Evolutionary conservation across 179 eudicot species (phyloP), one percentile per base, ranked within the genome.

Genomic region (Silene vulgaris): DNA sequence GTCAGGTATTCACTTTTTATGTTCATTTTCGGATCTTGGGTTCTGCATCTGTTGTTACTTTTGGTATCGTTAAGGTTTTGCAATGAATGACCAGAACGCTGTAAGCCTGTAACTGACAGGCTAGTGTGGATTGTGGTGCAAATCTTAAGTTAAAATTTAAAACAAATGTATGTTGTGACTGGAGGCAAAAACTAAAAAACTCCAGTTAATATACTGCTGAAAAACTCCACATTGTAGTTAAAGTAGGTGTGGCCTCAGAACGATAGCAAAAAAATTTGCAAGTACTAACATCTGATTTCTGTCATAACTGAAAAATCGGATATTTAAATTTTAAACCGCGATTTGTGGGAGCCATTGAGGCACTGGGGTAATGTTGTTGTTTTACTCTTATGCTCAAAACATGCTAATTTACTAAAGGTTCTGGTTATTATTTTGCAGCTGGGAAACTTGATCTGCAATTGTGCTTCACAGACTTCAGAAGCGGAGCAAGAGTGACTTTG

Each of bases 361-460:
- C 48, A 40, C 11, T 40, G 48, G 48, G 48, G 48, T 40, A 40
- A 40, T 45, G 52, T 9, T 56, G 37, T 63, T 20, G 28, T 9
- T 64, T 23, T 11, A 21, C 3, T 48, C 16, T 71, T 52, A 14
- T 69, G 30, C 56, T 21, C 9, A 45, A 71, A 23, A 71, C 4
- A 26, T 14, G n/a, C 43, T 26, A 40, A n/a, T 54, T 71, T 14
- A 50, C 7, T 23, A 4, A 23, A 5, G 9, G 21, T 23, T 29
- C 45, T 29, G 26, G 37, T 52, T 52, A 11, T 74, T 26, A 74
- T 67, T 74, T 82, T 79, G 84, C 97, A 94, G 98, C 37, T 69
- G 90, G 80, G 77, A 80, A 78, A 77, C 98, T 94, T 82, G 84
- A 88, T 84, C 83, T 94, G 75, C 85, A 70, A 61, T 85, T 94